Evolutionary conservation across 1,139 yeast species (phyloP).

Genomic region (Scheffersomyces parashehatae): DNA sequence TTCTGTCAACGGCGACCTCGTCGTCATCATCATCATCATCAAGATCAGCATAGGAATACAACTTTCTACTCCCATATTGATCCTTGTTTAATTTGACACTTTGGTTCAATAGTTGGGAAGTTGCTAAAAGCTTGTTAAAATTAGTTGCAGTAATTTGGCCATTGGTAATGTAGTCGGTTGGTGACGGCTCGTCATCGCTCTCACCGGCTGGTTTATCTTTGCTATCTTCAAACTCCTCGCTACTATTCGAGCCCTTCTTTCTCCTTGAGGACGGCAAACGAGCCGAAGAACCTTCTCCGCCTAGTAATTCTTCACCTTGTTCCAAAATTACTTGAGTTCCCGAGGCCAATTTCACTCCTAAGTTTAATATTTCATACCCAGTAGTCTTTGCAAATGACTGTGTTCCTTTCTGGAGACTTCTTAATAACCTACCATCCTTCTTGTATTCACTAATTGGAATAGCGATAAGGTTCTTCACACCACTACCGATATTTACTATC

Average conservation of each 20-base stretch:
- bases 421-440: conserved; percentile 67
- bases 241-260: not conserved
- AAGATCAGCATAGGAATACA: conserved; percentile 31
- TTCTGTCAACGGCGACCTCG: conserved; percentile 14
- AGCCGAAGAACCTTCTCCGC: conserved; percentile 62
- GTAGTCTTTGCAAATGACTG: conserved; percentile 76
- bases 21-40: conserved; percentile 32
- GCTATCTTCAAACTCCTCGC: not conserved
- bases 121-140: conserved; percentile 18
- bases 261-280: conserved; percentile 19
- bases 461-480: conserved; percentile 70
- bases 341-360: conserved; percentile 84
- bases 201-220: conserved; percentile 3
- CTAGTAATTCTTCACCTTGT: conserved; percentile 72
- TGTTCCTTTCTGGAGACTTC: conserved; percentile 79
- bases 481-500: conserved; percentile 74
- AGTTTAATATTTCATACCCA: conserved; percentile 73
- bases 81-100: conserved; percentile 19
- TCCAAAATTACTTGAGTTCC: conserved; percentile 87
- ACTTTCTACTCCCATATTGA: conserved; percentile 23
- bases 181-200: not conserved
- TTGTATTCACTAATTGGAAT: conserved; percentile 75
- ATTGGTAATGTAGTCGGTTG: conserved; percentile 1
- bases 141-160: not conserved
- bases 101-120: conserved; percentile 23